A percentile compares a stretch with the other conserved stretches of the same genome.
phyloP scores from a whole-genome alignment of 768 basidiomycete species.

The Rhizopogon vinicolor region DNA sequence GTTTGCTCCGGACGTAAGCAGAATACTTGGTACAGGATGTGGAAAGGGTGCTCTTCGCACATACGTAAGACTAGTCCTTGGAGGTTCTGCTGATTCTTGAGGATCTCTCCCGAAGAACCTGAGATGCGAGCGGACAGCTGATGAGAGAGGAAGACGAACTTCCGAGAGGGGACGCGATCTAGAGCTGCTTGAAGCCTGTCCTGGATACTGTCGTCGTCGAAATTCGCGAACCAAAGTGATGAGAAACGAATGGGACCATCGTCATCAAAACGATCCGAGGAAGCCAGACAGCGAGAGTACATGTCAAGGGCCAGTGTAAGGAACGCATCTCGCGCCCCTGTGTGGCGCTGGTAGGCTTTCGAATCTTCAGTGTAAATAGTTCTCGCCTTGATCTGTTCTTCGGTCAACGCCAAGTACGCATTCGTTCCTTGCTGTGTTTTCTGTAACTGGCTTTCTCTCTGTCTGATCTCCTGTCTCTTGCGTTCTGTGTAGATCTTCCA shows the following conservation, averaged over 20 bases:
- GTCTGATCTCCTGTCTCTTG: slow-evolving; percentile 65
- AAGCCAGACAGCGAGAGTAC: slow-evolving; percentile 73
- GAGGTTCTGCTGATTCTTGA: slow-evolving; percentile 53
- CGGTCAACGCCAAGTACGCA: slow-evolving; percentile 26
- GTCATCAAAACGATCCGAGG: slow-evolving; percentile 71
- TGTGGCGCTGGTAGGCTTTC: slow-evolving; percentile 35
- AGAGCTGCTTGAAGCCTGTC: slow-evolving; percentile 41
- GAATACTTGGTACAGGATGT: slow-evolving; percentile 86
- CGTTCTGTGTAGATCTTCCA: slow-evolving; percentile 70
- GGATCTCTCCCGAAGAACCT: slow-evolving; percentile 26
- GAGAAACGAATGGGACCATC: slow-evolving; percentile 76
- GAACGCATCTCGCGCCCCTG: slow-evolving; percentile 49
- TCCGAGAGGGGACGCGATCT: slow-evolving; percentile 69
- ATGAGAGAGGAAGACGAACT: slow-evolving; percentile 89
- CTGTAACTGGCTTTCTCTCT: slow-evolving; percentile 35
- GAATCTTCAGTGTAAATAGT: slow-evolving; percentile 52
- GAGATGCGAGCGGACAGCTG: slow-evolving; percentile 91
- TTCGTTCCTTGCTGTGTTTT: slow-evolving; percentile 14
- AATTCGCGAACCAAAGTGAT: slow-evolving; percentile 91
- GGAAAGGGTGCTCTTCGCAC: slow-evolving; percentile 90
- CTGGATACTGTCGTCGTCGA: slow-evolving; percentile 53
- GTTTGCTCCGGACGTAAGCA: slow-evolving; percentile 50
- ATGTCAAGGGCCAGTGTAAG: slow-evolving; percentile 75
- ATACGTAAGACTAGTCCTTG: slow-evolving; percentile 66
- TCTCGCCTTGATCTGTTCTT: slow-evolving; percentile 39